Base-by-base conservation (phyloP, 805 yeast species). In the Wickerhamomyces strasburgensis region DNA sequence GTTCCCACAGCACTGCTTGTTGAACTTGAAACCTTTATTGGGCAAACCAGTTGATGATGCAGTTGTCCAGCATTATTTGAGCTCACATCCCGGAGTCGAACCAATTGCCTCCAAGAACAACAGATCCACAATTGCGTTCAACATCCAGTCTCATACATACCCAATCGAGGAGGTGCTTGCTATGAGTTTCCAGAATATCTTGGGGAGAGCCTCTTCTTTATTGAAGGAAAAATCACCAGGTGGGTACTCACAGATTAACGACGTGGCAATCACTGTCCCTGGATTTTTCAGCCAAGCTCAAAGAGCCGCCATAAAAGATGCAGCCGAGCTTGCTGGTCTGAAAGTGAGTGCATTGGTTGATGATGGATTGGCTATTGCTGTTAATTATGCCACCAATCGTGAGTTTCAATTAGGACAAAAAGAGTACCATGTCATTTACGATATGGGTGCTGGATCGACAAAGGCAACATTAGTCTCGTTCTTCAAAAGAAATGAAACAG, bases 371-470 rank as follows among this genome's bases (percentile, higher is more conserved):
- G 93, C 98, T 3, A 87, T 86, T 13, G 96, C 95, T 1, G 61
- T 85, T 30, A 85, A 87, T 52, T 89, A 77, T 57, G 85, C 86
- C 2, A 68, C 84, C 23, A 70, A 73, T 31, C 69, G 76, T 34
- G 66, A 67, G 21, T 72, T 72, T 42, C 59, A 61, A 6, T 40
- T 42, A 10, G 70, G 67, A 3, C 27, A 15, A 10, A 72, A 68
- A 38, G 76, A 75, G 48, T 71, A 77, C 51, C 84, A 84, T 54
- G 56, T 87, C 34, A 72, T 93, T 25, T 87, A 81, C 56, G 98
- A 93, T 58, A 75, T 84, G 74, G 98, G 98, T 32, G 90, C 96
- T 5, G 95, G 95, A 2, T 80, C 95, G 1, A 84, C 95, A 0
- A 76, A 80, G 38, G 95, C 95, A 2, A 84, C 98, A 0, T 63